These are phyloP conservation scores for Lactarius quietus DNA, from an alignment of 768 basidiomycete species.

Conservation along the genomic window DNA sequence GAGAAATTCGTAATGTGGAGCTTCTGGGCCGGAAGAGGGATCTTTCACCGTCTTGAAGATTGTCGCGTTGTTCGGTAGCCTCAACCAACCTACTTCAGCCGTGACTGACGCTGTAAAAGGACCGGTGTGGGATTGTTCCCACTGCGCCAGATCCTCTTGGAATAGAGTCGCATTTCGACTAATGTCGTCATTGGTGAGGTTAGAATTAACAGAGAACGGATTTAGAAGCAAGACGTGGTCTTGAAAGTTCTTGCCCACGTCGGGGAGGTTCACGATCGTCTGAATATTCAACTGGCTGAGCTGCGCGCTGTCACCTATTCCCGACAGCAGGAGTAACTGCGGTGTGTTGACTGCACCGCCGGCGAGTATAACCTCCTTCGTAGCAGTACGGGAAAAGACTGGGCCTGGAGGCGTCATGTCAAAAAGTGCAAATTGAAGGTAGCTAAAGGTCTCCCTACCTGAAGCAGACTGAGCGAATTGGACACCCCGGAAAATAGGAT, in stretches of 20 bases:
- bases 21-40: constrained; percentile 21
- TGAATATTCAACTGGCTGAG: constrained; percentile 28
- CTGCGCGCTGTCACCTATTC: constrained; percentile 29
- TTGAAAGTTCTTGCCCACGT: constrained; percentile 32
- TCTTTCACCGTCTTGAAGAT: constrained; percentile 17
- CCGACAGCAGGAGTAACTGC: constrained; percentile 32
- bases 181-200: constrained; percentile 14
- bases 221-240: constrained; percentile 28
- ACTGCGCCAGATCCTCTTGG: constrained; percentile 5
- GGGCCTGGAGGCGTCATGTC: background rate
- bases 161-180: constrained; percentile 18
- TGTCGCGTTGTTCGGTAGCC: constrained; percentile 17
- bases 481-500: background rate
- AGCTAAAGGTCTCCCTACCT: background rate
- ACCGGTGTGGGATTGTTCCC: constrained; percentile 16
- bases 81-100: constrained; percentile 7
- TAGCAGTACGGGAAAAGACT: constrained; percentile 20
- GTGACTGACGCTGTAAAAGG: constrained; percentile 4
- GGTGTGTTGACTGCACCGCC: constrained; percentile 21
- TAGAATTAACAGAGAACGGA: constrained; percentile 9
- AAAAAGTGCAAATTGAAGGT: background rate
- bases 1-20: constrained; percentile 23
- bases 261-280: constrained; percentile 28
- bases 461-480: background rate
- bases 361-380: constrained; percentile 21